These are phyloP conservation scores for Cercospora janseana DNA, from an alignment of 2,329 filamentous ascomycete genomes.

Conservation along the genomic window DNA sequence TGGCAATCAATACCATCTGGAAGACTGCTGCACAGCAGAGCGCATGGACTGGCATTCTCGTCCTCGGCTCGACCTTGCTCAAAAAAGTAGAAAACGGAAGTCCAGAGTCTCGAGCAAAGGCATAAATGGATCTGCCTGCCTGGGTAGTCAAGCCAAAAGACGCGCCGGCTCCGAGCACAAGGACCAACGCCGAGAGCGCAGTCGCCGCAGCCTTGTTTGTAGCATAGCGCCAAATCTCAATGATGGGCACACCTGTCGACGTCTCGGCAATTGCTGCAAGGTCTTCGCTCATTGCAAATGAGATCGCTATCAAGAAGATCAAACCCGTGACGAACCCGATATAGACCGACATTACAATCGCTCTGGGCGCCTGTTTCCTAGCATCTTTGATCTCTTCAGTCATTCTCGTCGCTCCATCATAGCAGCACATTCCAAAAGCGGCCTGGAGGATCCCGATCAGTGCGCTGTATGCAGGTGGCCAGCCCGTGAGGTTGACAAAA, in stretches of 20 bases:
- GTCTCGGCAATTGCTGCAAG: conserved; percentile 48
- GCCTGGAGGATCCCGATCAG: conserved; percentile 56
- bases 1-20: conserved; percentile 53
- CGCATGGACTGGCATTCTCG: conserved; percentile 51
- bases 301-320: conserved; percentile 49
- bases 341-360: conserved; percentile 47
- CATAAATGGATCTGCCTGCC: conserved; percentile 49
- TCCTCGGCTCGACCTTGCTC: conserved; percentile 48
- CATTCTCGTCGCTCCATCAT: conserved; percentile 54
- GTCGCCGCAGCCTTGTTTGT: conserved; percentile 49
- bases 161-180: conserved; percentile 49
- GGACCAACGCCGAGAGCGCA: conserved; percentile 48
- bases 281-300: conserved; percentile 52
- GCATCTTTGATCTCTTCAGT: conserved; percentile 56
- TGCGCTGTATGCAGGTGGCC: conserved; percentile 50
- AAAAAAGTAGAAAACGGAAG: conserved; percentile 52
- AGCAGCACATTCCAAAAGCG: conserved; percentile 56
- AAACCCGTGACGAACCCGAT: conserved; percentile 50
- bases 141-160: conserved; percentile 51
- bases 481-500: conserved; percentile 57
- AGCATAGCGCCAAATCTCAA: conserved; percentile 54
- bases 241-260: conserved; percentile 52
- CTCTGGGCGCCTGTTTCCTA: conserved; percentile 51
- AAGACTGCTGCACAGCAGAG: conserved; percentile 49
- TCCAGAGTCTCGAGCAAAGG: conserved; percentile 53